Conservation (phyloP, 108 stramenopile species). For the Nannochloropsis oceanica region DNA sequence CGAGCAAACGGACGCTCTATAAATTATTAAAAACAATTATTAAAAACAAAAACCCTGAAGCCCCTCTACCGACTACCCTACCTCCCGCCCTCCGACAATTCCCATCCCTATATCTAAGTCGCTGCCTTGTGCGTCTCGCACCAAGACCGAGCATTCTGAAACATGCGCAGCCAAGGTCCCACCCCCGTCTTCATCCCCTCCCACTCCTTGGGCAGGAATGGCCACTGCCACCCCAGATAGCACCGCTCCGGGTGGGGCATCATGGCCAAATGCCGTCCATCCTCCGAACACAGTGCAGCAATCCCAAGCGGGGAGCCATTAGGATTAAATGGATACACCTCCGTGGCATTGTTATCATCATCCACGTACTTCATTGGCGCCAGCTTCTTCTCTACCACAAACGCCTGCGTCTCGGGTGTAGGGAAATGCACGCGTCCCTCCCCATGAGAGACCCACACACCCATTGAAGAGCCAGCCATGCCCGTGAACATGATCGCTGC, state of each 20-base stretch:
- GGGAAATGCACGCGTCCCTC: conserved; percentile 96
- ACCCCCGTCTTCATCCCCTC: conserved; percentile 43
- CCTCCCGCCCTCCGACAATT: too few relatives aligned
- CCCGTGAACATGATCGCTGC: conserved; percentile 37
- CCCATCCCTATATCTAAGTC: not conserved
- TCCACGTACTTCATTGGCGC: conserved; percentile 87
- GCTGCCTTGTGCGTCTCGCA: conserved; percentile 44
- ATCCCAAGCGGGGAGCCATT: conserved; percentile 95
- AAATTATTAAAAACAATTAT: too few relatives aligned
- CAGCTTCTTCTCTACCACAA: conserved; percentile 51
- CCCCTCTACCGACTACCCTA: too few relatives aligned
- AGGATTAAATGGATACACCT: conserved; percentile 94
- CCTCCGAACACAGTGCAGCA: conserved; percentile 94
- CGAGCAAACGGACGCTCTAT: too few relatives aligned
- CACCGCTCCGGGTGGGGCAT: conserved; percentile 99
- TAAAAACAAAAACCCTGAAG: too few relatives aligned
- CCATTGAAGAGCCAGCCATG: conserved; percentile 91
- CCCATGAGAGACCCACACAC: conserved; percentile 97
- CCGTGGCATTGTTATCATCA: conserved; percentile 72
- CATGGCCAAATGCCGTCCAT: conserved; percentile 92
- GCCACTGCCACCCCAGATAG: conserved; percentile 96
- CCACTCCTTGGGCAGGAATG: conserved; percentile 86
- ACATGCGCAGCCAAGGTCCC: conserved; percentile 93
- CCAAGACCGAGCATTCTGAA: conserved; percentile 94
- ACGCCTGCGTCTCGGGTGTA: conserved; percentile 37